Base-by-base conservation (phyloP, 352 stramenopile species). In the Plasmopara viticola region DNA sequence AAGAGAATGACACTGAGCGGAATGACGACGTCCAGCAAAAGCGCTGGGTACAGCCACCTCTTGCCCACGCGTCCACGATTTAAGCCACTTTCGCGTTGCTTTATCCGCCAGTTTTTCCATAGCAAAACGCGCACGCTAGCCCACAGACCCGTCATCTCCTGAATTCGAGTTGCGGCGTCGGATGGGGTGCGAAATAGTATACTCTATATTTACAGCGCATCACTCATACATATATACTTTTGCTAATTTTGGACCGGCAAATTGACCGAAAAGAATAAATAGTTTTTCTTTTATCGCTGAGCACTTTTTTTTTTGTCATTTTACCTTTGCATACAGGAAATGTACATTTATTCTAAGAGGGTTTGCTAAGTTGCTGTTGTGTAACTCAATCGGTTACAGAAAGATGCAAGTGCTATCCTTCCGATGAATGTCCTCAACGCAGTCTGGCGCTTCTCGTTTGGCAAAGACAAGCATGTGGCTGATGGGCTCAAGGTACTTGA, bases 21-120 rank as follows among this genome's bases (percentile, higher is more conserved):
- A 33, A 88, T 33, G 0, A 91, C 20, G n/a, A 91, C 72, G 65
- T 89, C 78, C 6, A 67, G 78, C 45, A 88, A 17, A 38, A 91
- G 63, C 42, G 78, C 76, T 2, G 81, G 81, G 53, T 82, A 85
- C 28, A 89, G 69, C 72, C 76, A 86, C 17, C 66, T 61, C 25
- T 53, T 45, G 13, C 56, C 67, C 28, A 56, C 42, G 35, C 75
- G 70, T 0, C 44, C 29, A 51, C 67, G 58, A 50, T 89, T 88
- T n/a, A 89, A 64, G 12, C 70, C 53, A 49, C 76, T 87, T 58
- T 88, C 74, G 58, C 78, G 81, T 72, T 89, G 82, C 66, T 90
- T 90, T 13, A 82, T 51, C 64, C 78, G 78, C 79, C 79, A 92
- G 60, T 87, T 86, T 64, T 90, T 92, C 75, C 77, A 86, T 40